Conservation (phyloP, 305 asterid genomes). For the Solanum hybrid region DNA sequence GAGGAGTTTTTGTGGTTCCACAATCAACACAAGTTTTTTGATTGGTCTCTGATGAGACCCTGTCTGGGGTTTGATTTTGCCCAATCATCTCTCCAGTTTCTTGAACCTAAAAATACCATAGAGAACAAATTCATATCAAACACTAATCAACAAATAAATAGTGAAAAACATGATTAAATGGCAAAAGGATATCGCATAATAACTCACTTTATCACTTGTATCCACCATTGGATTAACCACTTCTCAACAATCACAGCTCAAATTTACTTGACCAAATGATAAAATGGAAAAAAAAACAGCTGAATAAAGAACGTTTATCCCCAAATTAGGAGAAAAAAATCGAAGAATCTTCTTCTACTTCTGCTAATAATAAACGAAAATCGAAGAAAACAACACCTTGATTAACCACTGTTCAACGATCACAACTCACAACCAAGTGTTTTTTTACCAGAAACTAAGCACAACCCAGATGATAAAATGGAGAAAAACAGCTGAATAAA, state of each 20-base stretch:
- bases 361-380: background rate
- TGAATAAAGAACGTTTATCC: background rate
- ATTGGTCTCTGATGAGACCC: slow-evolving; percentile 33
- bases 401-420: background rate
- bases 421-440: background rate
- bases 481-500: background rate
- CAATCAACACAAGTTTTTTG: slow-evolving; percentile 82
- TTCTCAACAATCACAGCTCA: background rate
- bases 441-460: background rate
- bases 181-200: background rate
- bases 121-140: background rate
- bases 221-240: slow-evolving; percentile 21
- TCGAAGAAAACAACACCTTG: background rate
- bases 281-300: background rate
- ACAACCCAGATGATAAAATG: background rate
- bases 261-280: background rate
- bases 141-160: background rate
- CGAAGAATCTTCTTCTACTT: background rate
- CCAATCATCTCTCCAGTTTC: slow-evolving; percentile 58
- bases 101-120: slow-evolving; percentile 32
- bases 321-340: background rate
- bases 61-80: slow-evolving; percentile 42
- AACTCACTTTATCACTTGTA: slow-evolving; percentile 56
- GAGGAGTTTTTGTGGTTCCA: slow-evolving; percentile 89
- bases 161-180: background rate